Conservation (phyloP, 2,329 filamentous ascomycete genomes). For the Mycosphaerelloides madeirae region DNA sequence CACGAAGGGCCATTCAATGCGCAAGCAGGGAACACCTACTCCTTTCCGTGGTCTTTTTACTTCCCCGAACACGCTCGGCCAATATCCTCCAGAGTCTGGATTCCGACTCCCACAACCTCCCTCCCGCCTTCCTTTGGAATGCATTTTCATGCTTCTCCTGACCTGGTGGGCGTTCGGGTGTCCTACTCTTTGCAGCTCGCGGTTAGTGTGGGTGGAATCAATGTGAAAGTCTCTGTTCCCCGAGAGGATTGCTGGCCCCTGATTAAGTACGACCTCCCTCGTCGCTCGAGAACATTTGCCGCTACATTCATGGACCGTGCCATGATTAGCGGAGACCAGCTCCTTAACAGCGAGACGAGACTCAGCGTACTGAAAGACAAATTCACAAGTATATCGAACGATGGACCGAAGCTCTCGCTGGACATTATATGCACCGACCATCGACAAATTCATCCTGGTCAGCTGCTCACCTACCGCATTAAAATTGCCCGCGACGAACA, state of each 20-base stretch:
- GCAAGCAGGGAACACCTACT: conserved; percentile 8
- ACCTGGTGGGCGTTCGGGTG: conserved; percentile 13
- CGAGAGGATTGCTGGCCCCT: not conserved
- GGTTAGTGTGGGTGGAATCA: conserved; percentile 17
- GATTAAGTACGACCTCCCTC: conserved; percentile 7
- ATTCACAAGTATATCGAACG: conserved; percentile 16
- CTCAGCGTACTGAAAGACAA: conserved; percentile 20
- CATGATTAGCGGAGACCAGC: conserved; percentile 17
- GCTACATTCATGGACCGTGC: conserved; percentile 8
- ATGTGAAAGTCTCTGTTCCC: conserved; percentile 10
- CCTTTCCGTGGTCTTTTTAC: conserved; percentile 10
- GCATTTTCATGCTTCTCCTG: conserved; percentile 15
- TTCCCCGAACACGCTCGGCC: conserved; percentile 7
- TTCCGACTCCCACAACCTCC: not conserved
- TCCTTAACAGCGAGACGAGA: conserved; percentile 19
- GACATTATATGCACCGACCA: conserved; percentile 17
- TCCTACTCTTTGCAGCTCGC: conserved; percentile 11
- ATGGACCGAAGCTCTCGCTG: conserved; percentile 18
- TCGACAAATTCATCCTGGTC: conserved; percentile 14
- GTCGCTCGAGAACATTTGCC: conserved; percentile 4
- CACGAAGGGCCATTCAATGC: conserved; percentile 17
- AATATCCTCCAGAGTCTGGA: not conserved
- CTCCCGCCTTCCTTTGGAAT: conserved; percentile 13
- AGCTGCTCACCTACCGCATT: conserved; percentile 14
- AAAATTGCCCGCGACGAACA: conserved; percentile 9